phyloP scores from a whole-genome alignment of 805 yeast species.

The Suhomyces tanzawaensis region DNA sequence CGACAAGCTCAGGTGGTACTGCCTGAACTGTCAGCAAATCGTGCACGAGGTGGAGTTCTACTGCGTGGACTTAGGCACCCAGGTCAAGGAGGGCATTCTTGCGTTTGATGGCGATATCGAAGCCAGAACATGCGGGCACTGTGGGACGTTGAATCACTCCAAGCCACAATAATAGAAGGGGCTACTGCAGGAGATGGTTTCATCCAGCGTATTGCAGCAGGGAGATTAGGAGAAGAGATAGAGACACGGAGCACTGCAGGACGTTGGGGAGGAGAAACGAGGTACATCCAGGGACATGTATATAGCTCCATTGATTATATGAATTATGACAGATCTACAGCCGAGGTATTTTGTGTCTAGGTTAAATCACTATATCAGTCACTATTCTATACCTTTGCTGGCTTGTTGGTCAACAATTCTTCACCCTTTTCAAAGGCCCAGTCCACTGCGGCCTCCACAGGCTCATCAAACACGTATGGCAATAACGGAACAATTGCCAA shows the following conservation, averaged over 20 bases:
- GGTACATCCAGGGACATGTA: too few species aligned
- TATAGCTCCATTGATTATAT: too few species aligned
- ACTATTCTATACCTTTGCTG: too few species aligned
- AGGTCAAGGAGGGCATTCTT: conserved; percentile 78
- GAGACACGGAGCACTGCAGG: too few species aligned
- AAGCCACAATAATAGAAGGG: too few species aligned
- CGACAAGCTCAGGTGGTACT: conserved; percentile 87
- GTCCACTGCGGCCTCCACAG: conserved; percentile 70
- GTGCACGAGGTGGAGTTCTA: conserved; percentile 71
- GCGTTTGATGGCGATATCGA: conserved; percentile 61
- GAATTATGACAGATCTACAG: too few species aligned
- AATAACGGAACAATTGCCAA: conserved; percentile 72
- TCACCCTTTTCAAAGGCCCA: conserved; percentile 55
- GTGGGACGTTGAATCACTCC: conserved; percentile 74
- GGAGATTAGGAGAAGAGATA: too few species aligned
- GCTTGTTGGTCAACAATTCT: too few species aligned
- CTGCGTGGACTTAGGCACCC: conserved; percentile 82
- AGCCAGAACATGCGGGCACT: conserved; percentile 68
- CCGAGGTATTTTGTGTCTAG: too few species aligned
- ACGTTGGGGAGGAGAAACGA: too few species aligned
- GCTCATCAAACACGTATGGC: conserved; percentile 80
- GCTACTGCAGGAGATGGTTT: neutral
- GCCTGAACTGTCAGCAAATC: conserved; percentile 61
- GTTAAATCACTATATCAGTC: too few species aligned
- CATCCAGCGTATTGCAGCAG: too few species aligned